phyloP scores from a whole-genome alignment of 331 rosid genomes.

The Acacia pycnantha region DNA sequence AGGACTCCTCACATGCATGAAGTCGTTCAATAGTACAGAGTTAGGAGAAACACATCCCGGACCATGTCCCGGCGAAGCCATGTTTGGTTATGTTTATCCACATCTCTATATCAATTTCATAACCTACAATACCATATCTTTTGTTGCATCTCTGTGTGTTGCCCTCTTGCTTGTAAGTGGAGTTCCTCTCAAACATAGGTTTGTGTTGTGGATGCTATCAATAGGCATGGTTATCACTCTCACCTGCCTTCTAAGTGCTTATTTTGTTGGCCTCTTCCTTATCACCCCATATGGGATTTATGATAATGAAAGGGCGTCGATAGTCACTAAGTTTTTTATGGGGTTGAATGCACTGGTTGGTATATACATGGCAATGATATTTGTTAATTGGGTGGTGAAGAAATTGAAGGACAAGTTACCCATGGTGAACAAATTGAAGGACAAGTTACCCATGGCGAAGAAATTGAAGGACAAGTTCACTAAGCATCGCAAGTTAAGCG shows the following conservation, averaged over 20 bases:
- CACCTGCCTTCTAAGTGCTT: not conserved
- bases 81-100: not conserved
- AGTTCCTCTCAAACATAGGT: not conserved
- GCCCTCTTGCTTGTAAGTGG: not conserved
- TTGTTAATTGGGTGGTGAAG: not conserved
- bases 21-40: not conserved
- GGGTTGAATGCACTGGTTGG: not conserved
- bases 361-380: not conserved
- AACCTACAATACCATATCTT: not conserved
- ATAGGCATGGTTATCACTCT: not conserved
- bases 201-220: not conserved
- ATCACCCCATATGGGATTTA: not conserved
- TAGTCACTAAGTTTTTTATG: too few species aligned
- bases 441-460: not conserved
- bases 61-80: not conserved
- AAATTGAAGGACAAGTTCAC: not conserved
- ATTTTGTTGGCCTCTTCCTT: not conserved
- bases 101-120: rapidly evolving
- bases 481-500: not conserved
- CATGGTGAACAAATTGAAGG: not conserved
- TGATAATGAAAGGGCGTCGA: too few species aligned
- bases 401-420: not conserved
- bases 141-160: not conserved
- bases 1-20: not conserved
- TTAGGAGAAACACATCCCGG: too few species aligned